These are phyloP conservation scores for Phytophthora agathidicida DNA, from an alignment of 352 stramenopile species.

Conservation along the genomic window DNA sequence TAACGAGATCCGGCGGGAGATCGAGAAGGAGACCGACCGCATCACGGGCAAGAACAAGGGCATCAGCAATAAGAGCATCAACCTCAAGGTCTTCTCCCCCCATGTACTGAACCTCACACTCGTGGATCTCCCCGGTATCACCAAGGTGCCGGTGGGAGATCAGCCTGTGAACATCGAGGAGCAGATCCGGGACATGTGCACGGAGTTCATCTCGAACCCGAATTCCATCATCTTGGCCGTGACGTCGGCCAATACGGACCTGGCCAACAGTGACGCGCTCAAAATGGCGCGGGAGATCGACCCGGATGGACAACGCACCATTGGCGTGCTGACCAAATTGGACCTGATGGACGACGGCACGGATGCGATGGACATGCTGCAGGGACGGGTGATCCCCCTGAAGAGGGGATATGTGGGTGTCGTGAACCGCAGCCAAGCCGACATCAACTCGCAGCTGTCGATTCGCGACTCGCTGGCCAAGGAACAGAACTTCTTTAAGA, in stretches of 20 bases:
- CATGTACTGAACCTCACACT: slow-evolving; percentile 99
- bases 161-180: slow-evolving; percentile 99
- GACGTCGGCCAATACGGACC: slow-evolving; percentile 98
- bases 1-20: slow-evolving; percentile 97
- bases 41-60: slow-evolving; percentile 97
- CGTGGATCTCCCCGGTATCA: slow-evolving; percentile 99
- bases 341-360: slow-evolving; percentile 99
- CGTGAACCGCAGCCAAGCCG: slow-evolving; percentile 98
- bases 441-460: slow-evolving; percentile 96
- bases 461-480: slow-evolving; percentile 96
- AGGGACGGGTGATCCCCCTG: slow-evolving; percentile 97
- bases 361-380: slow-evolving; percentile 96
- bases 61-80: slow-evolving; percentile 98
- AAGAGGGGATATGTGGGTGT: slow-evolving; percentile 98
- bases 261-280: slow-evolving; percentile 99
- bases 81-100: slow-evolving; percentile 98
- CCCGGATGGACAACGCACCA: slow-evolving; percentile 94
- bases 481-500: slow-evolving; percentile 98
- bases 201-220: slow-evolving; percentile 98
- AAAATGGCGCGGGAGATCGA: slow-evolving; percentile 97
- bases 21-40: slow-evolving; percentile 97
- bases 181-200: slow-evolving; percentile 99
- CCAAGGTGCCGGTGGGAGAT: slow-evolving; percentile 97
- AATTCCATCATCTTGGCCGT: slow-evolving; percentile 99
- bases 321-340: slow-evolving; percentile 99